These are phyloP conservation scores for Botrytis deweyae DNA, from an alignment of 2,329 filamentous ascomycete species.

Conservation along the genomic window DNA sequence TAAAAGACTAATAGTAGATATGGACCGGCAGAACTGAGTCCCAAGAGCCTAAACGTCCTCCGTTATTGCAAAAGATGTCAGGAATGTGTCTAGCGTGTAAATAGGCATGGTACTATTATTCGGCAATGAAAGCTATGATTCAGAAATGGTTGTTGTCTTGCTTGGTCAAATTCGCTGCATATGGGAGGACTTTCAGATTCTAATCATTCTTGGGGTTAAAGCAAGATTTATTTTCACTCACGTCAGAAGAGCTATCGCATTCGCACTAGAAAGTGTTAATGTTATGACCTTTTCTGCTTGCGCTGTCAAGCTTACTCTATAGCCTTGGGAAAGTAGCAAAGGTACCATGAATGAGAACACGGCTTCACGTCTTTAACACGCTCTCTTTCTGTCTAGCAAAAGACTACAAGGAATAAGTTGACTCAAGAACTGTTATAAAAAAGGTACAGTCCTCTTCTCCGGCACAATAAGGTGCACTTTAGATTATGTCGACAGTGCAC, in stretches of 20 bases:
- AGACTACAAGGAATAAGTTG: rapidly evolving
- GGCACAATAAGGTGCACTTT: not conserved
- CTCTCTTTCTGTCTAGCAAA: not conserved
- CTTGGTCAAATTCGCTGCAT: not conserved
- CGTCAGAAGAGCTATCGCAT: not conserved
- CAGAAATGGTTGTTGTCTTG: too few relatives aligned
- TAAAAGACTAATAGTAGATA: not conserved
- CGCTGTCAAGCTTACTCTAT: not conserved
- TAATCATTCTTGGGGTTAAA: not conserved
- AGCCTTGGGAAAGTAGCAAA: not conserved
- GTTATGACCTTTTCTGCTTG: not conserved
- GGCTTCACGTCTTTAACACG: not conserved
- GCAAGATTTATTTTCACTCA: not conserved
- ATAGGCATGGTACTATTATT: not conserved
- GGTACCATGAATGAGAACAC: not conserved
- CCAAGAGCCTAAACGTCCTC: not conserved
- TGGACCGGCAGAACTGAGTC: not conserved
- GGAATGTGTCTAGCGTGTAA: not conserved
- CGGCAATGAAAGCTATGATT: not conserved
- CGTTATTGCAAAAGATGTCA: not conserved
- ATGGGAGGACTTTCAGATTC: rapidly evolving
- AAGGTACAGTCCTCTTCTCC: rapidly evolving
- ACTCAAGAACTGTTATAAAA: not conserved
- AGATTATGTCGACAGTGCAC: not conserved
- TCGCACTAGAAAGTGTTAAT: not conserved